A percentile compares a stretch with the other conserved stretches of the same genome.
phyloP scores from a whole-genome alignment of 2,329 filamentous ascomycete genomes.

The Microsporum audouinii region DNA sequence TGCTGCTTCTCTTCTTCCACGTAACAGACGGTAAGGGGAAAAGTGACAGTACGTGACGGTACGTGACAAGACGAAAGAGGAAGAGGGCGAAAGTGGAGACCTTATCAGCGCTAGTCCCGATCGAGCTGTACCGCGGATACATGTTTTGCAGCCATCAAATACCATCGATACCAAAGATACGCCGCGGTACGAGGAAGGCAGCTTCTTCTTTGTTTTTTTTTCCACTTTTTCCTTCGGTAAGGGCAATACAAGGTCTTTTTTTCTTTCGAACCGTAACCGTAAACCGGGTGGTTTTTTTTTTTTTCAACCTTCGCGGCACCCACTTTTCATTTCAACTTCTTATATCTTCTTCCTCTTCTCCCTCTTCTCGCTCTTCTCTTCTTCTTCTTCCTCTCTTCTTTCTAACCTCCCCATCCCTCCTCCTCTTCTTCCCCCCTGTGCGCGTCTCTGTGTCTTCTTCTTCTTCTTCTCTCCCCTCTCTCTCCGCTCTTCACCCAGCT shows the following conservation, averaged over 20 bases:
- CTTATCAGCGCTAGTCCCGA: background rate
- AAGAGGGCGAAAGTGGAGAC: too few relatives aligned
- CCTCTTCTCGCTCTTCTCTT: constrained; percentile 4
- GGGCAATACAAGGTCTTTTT: background rate
- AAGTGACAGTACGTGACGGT: too few relatives aligned
- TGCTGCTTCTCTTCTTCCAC: too few relatives aligned
- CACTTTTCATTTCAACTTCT: constrained; percentile 12
- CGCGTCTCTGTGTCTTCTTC: background rate
- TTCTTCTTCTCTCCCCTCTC: background rate
- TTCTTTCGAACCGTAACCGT: too few relatives aligned
- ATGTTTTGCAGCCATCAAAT: constrained; percentile 6
- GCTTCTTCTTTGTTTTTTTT: too few relatives aligned
- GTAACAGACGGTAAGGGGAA: too few relatives aligned
- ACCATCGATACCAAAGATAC: background rate
- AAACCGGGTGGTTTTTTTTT: too few relatives aligned
- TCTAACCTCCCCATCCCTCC: background rate
- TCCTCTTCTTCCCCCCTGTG: constrained; percentile 7
- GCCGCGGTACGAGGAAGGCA: background rate
- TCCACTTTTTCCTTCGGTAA: too few relatives aligned
- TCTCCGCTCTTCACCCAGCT: background rate
- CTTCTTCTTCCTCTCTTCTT: background rate
- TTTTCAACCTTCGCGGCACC: background rate
- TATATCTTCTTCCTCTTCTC: constrained; percentile 10
- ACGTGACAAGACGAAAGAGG: too few relatives aligned
- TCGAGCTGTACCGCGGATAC: background rate